Conservation (phyloP, 164 flowering plant genomes). For the Aristolochia contorta region DNA sequence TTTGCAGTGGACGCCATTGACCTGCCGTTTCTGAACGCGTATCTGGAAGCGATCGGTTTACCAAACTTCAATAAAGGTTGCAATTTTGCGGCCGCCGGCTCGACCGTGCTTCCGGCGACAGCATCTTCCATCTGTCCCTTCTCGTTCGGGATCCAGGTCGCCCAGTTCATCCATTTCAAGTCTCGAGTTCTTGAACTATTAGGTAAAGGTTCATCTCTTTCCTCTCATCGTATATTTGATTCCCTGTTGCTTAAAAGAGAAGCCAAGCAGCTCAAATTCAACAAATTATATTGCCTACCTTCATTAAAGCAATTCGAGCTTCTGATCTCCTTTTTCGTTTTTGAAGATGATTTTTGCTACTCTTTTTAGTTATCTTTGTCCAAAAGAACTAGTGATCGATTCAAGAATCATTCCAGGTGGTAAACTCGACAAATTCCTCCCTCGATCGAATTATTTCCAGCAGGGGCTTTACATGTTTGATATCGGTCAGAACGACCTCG, state of each 20-base stretch:
- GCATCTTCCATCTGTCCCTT: conserved; percentile 72
- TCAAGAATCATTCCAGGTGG: conserved; percentile 35
- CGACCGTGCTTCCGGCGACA: conserved; percentile 70
- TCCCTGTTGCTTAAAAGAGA: too few relatives aligned
- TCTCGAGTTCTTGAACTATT: conserved; percentile 51
- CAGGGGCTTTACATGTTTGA: conserved; percentile 87
- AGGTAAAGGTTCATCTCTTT: conserved; percentile 26
- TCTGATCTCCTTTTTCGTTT: too few relatives aligned
- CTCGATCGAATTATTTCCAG: conserved; percentile 40
- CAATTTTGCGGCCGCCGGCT: conserved; percentile 89
- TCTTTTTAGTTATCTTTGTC: too few relatives aligned
- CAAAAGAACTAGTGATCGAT: too few relatives aligned
- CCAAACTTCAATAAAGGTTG: conserved; percentile 71
- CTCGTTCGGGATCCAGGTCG: conserved; percentile 75
- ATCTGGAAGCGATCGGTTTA: conserved; percentile 68
- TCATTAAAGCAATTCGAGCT: too few relatives aligned
- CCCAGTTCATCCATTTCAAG: conserved; percentile 75
- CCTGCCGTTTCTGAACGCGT: conserved; percentile 68
- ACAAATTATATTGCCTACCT: too few relatives aligned
- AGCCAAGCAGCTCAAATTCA: too few relatives aligned
- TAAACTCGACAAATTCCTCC: conserved; percentile 49
- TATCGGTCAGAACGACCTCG: conserved; percentile 95
- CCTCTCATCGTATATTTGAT: too few relatives aligned
- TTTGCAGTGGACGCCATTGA: conserved; percentile 80
- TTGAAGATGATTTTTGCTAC: too few relatives aligned